Evolutionary conservation across 2,329 filamentous ascomycete genomes (phyloP).

Genomic region (Ceratocystis cubensis): DNA sequence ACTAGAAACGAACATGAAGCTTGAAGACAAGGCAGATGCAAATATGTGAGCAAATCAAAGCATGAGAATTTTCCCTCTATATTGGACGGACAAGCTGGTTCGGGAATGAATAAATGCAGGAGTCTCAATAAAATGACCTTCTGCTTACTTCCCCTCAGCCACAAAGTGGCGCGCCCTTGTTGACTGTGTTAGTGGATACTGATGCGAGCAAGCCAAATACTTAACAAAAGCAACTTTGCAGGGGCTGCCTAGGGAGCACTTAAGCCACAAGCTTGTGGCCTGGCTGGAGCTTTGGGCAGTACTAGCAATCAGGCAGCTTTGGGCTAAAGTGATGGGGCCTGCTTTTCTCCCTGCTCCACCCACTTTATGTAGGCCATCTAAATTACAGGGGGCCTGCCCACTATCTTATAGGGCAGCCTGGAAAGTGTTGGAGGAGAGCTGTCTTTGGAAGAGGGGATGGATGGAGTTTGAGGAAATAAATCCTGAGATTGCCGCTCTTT

Average conservation of each 20-base stretch:
- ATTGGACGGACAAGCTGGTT: background rate
- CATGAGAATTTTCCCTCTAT: background rate
- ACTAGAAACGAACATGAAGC: background rate
- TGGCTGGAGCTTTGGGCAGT: conserved; percentile 6
- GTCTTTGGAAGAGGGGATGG: too few relatives aligned
- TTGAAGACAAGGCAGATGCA: background rate
- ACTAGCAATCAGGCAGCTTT: conserved; percentile 7
- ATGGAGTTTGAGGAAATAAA: too few relatives aligned
- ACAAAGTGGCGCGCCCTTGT: background rate
- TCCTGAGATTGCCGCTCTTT: background rate
- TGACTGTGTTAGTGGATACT: background rate
- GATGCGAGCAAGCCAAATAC: background rate
- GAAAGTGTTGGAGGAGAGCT: background rate
- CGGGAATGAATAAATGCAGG: too few relatives aligned
- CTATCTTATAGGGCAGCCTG: background rate
- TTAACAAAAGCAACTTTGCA: background rate
- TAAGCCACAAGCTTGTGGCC: background rate
- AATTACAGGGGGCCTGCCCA: background rate
- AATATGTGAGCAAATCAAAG: background rate
- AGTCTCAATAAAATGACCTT: too few relatives aligned
- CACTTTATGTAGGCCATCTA: background rate
- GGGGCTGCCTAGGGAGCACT: background rate
- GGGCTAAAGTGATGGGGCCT: conserved; percentile 3
- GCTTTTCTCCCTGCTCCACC: background rate
- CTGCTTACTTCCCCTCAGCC: background rate